phyloP scores from a whole-genome alignment of 441 rosid species.

The Gossypium schwendimanii region DNA sequence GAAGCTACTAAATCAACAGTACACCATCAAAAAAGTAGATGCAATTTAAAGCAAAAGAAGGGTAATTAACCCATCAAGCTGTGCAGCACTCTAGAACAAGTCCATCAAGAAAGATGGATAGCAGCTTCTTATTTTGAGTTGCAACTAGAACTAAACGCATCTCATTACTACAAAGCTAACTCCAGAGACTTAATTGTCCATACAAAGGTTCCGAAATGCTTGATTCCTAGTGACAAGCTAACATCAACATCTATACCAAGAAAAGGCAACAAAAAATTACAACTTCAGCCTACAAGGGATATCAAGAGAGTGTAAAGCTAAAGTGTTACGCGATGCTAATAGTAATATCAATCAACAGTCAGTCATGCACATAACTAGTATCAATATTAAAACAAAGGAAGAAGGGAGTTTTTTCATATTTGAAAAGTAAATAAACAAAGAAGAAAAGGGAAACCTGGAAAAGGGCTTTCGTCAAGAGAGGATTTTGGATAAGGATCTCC shows the following conservation, averaged over 20 bases:
- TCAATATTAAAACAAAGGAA: not conserved
- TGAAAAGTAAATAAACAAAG: not conserved
- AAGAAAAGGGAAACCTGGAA: conserved; percentile 52
- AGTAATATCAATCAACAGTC: not conserved
- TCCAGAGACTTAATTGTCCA: not conserved
- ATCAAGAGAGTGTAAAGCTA: not conserved
- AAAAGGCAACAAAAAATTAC: not conserved
- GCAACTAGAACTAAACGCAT: too few species aligned
- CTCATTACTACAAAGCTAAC: too few species aligned
- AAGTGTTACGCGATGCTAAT: not conserved
- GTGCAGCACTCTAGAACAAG: not conserved
- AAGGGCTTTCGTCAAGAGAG: conserved; percentile 81
- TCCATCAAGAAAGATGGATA: not conserved
- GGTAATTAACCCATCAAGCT: not conserved
- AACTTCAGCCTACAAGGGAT: not conserved
- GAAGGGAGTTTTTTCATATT: not conserved
- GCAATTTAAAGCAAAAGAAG: not conserved
- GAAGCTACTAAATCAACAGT: not conserved
- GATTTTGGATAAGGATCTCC: conserved; percentile 74
- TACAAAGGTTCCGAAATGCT: not conserved
- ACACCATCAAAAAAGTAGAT: not conserved
- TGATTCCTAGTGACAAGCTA: not conserved
- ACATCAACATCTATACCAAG: not conserved
- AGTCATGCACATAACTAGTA: not conserved
- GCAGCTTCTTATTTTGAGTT: too few species aligned